phyloP scores from a whole-genome alignment of 768 basidiomycete species.

The Tylopilus felleus region DNA sequence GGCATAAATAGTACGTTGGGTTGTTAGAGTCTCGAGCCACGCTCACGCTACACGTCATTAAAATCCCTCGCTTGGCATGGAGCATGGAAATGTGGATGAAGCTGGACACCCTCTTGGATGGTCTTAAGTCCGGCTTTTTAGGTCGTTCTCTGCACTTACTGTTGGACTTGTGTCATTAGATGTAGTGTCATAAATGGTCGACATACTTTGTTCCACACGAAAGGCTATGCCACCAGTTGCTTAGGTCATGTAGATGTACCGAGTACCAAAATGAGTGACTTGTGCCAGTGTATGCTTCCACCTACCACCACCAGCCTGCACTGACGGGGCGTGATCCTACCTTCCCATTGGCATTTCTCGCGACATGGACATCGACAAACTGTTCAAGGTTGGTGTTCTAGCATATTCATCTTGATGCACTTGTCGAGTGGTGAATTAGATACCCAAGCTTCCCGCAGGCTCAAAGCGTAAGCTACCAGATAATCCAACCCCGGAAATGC shows the following conservation, averaged over 20 bases:
- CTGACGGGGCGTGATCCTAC: too few relatives aligned
- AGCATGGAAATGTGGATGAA: slow-evolving; percentile 5
- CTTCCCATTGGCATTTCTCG: not conserved
- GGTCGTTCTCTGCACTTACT: not conserved
- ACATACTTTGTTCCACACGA: not conserved
- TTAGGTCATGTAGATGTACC: slow-evolving; percentile 14
- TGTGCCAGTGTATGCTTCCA: too few relatives aligned
- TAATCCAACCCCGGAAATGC: slow-evolving; percentile 73
- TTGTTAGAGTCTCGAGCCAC: slow-evolving; percentile 18
- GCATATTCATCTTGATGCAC: not conserved
- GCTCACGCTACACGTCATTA: slow-evolving; percentile 21
- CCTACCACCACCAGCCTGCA: not conserved
- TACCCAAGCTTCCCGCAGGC: slow-evolving; percentile 62
- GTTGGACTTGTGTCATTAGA: slow-evolving; percentile 3
- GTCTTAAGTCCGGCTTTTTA: not conserved
- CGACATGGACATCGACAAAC: slow-evolving; percentile 47
- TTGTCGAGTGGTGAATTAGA: slow-evolving; percentile 35
- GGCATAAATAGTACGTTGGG: slow-evolving; percentile 29
- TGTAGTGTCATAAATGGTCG: not conserved
- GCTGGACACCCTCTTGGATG: not conserved
- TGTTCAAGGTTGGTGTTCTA: slow-evolving; percentile 41
- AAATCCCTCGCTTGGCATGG: slow-evolving; percentile 2
- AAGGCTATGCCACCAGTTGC: not conserved
- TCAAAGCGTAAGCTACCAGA: slow-evolving; percentile 76
- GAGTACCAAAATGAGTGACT: too few relatives aligned